A percentile compares a stretch with the other conserved stretches of the same genome.
Conservation (phyloP, 768 basidiomycete genomes). For the Termitomyces sp. region DNA sequence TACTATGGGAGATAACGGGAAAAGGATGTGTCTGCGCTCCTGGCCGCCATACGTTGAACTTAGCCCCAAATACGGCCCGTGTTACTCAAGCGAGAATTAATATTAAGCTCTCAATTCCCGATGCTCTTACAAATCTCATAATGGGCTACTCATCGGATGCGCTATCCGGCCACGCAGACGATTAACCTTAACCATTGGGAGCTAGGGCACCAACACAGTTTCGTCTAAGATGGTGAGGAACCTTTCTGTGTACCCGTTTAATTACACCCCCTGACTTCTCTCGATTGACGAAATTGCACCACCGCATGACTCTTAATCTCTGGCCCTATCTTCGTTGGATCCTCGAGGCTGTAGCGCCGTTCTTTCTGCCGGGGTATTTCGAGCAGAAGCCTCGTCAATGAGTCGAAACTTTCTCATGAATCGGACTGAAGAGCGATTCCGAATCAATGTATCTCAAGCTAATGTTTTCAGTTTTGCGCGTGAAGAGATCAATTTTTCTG, state of each 20-base stretch:
- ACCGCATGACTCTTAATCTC: background rate
- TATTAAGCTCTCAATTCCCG: no score
- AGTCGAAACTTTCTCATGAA: background rate
- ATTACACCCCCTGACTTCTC: background rate
- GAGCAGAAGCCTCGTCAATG: background rate
- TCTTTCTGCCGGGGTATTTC: background rate
- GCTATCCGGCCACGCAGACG: no score
- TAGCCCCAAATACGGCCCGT: no score
- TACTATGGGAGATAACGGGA: no score
- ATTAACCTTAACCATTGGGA: no score
- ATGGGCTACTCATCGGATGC: no score
- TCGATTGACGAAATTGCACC: background rate
- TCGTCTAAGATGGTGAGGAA: background rate
- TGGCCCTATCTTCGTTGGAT: background rate
- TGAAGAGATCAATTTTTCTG: background rate
- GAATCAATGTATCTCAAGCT: no score
- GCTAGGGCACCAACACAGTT: background rate
- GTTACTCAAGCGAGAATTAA: no score
- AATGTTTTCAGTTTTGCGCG: background rate
- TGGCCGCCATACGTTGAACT: no score
- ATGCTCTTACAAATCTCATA: no score
- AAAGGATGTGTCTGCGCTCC: no score
- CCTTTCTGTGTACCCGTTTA: background rate
- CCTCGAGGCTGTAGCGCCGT: background rate
- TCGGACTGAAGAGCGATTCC: background rate